Evolutionary conservation across 768 basidiomycete species (phyloP).

Genomic region (Sutorius australiensis): DNA sequence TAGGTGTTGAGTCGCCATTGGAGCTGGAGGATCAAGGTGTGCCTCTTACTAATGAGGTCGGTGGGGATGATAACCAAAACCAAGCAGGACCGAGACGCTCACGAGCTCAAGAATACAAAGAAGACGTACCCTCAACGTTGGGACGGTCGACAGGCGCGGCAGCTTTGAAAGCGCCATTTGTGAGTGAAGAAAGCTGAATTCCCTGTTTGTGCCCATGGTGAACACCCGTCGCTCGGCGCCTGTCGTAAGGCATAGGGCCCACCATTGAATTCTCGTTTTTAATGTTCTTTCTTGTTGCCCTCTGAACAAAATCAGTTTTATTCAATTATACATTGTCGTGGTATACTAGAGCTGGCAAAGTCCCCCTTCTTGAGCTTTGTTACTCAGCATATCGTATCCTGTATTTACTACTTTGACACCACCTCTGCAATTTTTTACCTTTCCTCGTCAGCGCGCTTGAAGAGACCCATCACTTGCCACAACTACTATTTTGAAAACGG

Average conservation of each 20-base stretch:
- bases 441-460: not conserved
- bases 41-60: not conserved
- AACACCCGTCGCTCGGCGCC: not conserved
- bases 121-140: conserved; percentile 23
- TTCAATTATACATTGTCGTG: conserved; percentile 5
- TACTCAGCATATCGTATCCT: conserved; percentile 4
- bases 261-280: not conserved
- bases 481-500: not conserved
- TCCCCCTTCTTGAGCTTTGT: not conserved
- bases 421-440: not conserved
- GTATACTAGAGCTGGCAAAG: not conserved
- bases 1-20: conserved; percentile 6
- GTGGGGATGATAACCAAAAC: conserved; percentile 4
- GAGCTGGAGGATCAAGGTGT: conserved; percentile 8
- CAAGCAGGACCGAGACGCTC: conserved; percentile 1
- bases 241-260: not conserved
- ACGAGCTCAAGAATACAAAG: conserved; percentile 5
- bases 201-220: not conserved
- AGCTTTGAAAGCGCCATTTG: conserved; percentile 10
- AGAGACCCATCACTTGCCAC: not conserved
- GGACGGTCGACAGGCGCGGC: conserved; percentile 26
- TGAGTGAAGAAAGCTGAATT: conserved; percentile 4
- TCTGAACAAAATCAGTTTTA: conserved; percentile 1
- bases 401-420: conserved; percentile 2
- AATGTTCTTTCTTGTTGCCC: conserved; percentile 7